These are phyloP conservation scores for Maudiozyma humilis DNA, from an alignment of 1,139 yeast genomes.

Conservation along the genomic window DNA sequence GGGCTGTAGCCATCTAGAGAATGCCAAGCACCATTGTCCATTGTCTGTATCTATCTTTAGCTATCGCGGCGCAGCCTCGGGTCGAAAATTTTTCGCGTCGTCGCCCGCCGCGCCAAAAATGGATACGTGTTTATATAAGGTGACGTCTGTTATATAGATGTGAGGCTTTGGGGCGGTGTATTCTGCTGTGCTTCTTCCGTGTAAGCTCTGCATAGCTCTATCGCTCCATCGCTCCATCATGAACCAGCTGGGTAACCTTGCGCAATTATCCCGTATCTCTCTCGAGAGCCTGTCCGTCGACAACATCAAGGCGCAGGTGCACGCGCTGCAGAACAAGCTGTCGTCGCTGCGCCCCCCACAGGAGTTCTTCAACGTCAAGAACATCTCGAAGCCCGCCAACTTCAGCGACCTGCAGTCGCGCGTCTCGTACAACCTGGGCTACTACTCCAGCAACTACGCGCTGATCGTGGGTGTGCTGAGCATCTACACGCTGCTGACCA, in stretches of 20 bases:
- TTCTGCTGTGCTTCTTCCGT: too few relatives aligned
- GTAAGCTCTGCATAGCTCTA: too few relatives aligned
- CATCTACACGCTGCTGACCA: conserved; percentile 70
- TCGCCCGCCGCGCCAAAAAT: not conserved
- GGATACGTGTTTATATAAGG: not conserved
- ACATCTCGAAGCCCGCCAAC: conserved; percentile 82
- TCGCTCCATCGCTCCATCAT: too few relatives aligned
- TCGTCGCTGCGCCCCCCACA: conserved; percentile 79
- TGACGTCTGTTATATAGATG: not conserved
- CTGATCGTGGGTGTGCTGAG: conserved; percentile 63
- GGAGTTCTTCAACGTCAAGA: conserved; percentile 86
- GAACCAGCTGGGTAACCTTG: conserved; percentile 24
- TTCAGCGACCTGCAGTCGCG: conserved; percentile 86
- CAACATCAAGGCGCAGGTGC: conserved; percentile 25
- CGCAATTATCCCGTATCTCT: conserved; percentile 27
- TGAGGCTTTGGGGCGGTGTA: not conserved
- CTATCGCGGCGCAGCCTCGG: not conserved
- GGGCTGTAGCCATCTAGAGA: not conserved
- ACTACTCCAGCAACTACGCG: conserved; percentile 82
- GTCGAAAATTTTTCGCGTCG: not conserved
- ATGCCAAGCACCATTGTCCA: too few relatives aligned
- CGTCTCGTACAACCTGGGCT: conserved; percentile 74
- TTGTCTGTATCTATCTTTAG: too few relatives aligned
- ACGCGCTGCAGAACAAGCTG: conserved; percentile 50
- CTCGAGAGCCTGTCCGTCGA: conserved; percentile 26